Evolutionary conservation across 805 yeast species (phyloP), one percentile per base, ranked within the genome.

Genomic region (Torulaspora maleeae): DNA sequence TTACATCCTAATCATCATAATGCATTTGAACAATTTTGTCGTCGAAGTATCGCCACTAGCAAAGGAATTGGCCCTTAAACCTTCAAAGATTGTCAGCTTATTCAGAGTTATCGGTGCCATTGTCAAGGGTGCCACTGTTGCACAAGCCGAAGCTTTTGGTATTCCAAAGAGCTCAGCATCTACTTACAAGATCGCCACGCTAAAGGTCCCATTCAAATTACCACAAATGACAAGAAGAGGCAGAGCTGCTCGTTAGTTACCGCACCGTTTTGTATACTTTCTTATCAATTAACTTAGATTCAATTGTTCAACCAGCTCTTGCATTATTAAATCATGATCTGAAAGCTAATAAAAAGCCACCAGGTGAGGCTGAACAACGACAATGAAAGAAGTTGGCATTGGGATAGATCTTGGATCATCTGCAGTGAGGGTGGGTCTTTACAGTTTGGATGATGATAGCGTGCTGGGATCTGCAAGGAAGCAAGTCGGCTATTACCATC

Each of bases 141-240:
- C 82, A n/a, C 84, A 83, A 67, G 87, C 87, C 29, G 88, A 82
- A 57, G 83, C 83, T 3, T 75, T 80, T 52, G 84, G 83, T 25
- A 73, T 84, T 48, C 78, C 84, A 40, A 82, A 77, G 65, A 66
- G 75, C 42, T 70, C 75, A 44, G 82, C 82, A 11, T 64, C 78
- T 8, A 74, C 79, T 30, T 83, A 84, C 67, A 87, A 88, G 66
- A 73, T 91, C 54, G 98, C 97, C 2, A 68, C 78, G 13, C 75
- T 93, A 66, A 82, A 78, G 63, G 95, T 89, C 27, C 99, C 99
- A 32, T 85, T 93, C 69, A 82, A 80, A 62, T 72, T 87, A 41
- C 99, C 99, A 6, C 91, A 85, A 56, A 75, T 86, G 75, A 76
- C 82, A 9, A 80, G 82, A 71, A 75, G 86, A 59, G 80, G 80